Evolutionary conservation across 1,284 basidiomycete species (phyloP).

Genomic region (Rhodofomes roseus): DNA sequence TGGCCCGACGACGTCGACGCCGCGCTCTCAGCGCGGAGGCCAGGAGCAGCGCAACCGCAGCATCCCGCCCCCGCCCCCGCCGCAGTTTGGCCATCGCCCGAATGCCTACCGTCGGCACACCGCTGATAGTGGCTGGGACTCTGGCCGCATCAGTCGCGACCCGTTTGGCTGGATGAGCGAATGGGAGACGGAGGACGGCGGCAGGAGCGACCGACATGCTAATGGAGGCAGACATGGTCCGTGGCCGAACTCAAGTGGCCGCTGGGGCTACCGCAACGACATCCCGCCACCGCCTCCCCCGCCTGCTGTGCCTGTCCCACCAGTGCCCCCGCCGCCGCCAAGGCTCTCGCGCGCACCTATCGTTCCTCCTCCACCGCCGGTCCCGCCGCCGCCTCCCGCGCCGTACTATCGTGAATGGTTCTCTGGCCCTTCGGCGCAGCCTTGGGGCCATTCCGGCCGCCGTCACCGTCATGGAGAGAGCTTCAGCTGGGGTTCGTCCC

Average conservation of each 20-base stretch:
- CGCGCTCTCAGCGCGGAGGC: background rate
- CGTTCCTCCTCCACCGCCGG: slow-evolving; percentile 15
- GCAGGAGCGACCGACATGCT: background rate
- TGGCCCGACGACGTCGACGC: slow-evolving; percentile 17
- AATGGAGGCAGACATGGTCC: background rate
- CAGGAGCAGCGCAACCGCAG: background rate
- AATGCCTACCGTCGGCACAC: background rate
- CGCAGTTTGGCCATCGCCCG: background rate
- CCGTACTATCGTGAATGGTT: background rate
- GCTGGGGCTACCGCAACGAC: background rate
- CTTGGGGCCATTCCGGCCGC: background rate
- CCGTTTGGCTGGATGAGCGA: background rate
- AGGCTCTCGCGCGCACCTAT: slow-evolving; percentile 4
- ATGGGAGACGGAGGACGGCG: background rate
- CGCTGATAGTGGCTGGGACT: background rate
- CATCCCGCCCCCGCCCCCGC: background rate
- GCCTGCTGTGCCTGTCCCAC: slow-evolving; percentile 5
- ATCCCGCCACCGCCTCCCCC: background rate
- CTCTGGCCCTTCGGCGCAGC: background rate
- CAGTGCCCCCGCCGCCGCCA: slow-evolving; percentile 5
- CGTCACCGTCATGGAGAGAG: background rate
- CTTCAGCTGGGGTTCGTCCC: background rate
- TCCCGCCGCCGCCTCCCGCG: slow-evolving; percentile 14
- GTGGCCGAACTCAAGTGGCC: background rate
- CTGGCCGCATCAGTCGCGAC: background rate